Base-by-base conservation (phyloP, 1,284 basidiomycete species). In the Clitocybe nebularis region DNA sequence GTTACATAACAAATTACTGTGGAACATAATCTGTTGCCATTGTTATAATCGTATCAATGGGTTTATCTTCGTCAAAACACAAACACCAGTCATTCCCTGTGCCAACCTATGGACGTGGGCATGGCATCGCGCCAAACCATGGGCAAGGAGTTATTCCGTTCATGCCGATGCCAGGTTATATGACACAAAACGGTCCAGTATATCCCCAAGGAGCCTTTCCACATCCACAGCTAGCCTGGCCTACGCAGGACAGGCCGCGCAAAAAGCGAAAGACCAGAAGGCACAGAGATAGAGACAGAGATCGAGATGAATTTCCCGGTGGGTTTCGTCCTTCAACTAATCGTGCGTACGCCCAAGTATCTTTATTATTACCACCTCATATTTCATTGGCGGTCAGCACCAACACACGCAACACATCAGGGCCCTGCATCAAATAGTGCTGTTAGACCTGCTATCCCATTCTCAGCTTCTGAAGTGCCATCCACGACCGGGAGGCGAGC, bases 261-360 rank as follows among this genome's bases (percentile, higher is more conserved):
- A 25, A 14, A 24, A 33, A 23, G 33, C 39, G 39, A 41, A 41
- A 34, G 23, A 34, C 28, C 20, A 28, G 39, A 10, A 41, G 20
- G 32, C 9, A 13, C 20, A 34, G 22, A 34, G 29, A 33, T 8
- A 23, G 30, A 24, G 20, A 16, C 22, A 11, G 7, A 24, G 13
- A 8, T 37, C 23, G 14, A 25, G 14, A 33, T 13, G 29, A 34
- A 16, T 23, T 29, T 41, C 9, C 30, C 21, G 29, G 14, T 16
- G 29, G 29, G 6, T 32, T 32, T 17, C 29, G 10, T 9, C 29
- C 29, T 6, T 17, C 29, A 11, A 32, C 5, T 9, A 13, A 11
- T 32, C 14, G 29, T 32, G 9, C 14, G 13, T 14, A 7, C 29
- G 4, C 11, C 6, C 19, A 9, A 13, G 19, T 3, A 32, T 32